Base-by-base conservation (phyloP, 805 yeast genomes). In the Wickerhamiella azyma region DNA sequence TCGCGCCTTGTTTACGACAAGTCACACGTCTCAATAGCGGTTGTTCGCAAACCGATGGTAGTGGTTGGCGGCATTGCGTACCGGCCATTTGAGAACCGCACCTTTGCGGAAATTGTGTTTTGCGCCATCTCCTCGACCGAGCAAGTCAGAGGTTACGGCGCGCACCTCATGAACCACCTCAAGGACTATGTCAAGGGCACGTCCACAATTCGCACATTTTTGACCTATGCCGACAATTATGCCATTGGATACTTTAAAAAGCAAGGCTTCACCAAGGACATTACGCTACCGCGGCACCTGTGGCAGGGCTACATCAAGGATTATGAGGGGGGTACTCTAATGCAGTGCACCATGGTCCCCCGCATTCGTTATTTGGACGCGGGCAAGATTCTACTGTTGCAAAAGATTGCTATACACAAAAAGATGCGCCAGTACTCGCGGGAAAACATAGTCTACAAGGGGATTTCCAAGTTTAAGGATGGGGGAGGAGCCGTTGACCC, bases 221-320 rank as follows among this genome's bases (percentile, higher is more conserved):
- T 89, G 51, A 89, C 97, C 1, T 89, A 92, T 66, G 99, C 99
- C 3, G 99, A 92, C 69, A 92, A 92, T 65, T 92, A 92, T 63
- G 99, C 99, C 47, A 89, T 92, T 63, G 99, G 99, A 2, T 92
- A 89, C 63, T 92, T 92, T 71, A 89, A 89, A 58, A 92, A 92
- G 59, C 99, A 92, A 65, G 99, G 99, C 1, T 92, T 92, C 64
- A 88, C 96, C 14, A 92, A 92, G 61, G 96, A 89, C 50, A 83
- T 92, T 33, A 74, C 95, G 7, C 71, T 92, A 47, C 92, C 89
- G 32, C 81, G 79, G 52, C 75, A 76, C 43, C 72, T 79, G 29
- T 92, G 99, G 99, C 85, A 85, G 92, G 99, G 99, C 2, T 92
- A 92, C 63, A 92, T 92, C 59, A 92, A 92, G 63, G 98, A 92